Conservation (phyloP, 768 basidiomycete species). For the Terana coerulea region DNA sequence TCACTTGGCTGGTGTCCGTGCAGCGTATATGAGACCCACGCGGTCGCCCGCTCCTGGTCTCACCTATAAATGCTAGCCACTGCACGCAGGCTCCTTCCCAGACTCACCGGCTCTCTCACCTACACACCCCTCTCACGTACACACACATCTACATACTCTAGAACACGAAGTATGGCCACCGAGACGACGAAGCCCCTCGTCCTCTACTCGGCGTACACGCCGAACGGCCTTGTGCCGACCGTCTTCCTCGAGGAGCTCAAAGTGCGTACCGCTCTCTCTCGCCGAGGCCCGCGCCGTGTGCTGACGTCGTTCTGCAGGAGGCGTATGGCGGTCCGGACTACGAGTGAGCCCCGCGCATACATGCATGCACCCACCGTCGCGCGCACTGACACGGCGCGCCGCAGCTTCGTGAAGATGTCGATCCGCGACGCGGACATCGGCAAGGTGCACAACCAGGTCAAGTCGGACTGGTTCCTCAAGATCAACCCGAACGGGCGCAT, state of each 20-base stretch:
- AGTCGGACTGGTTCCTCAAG: slow-evolving; percentile 31
- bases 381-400: neutral
- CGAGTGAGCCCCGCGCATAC: neutral
- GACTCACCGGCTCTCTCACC: no score
- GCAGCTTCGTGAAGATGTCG: slow-evolving; percentile 1
- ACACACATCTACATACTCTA: no score
- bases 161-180: no score
- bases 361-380: neutral
- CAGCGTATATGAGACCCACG: neutral
- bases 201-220: slow-evolving; percentile 39
- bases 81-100: no score
- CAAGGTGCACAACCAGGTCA: slow-evolving; percentile 47
- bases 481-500: slow-evolving; percentile 42
- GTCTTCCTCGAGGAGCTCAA: slow-evolving; percentile 61
- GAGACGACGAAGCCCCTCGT: slow-evolving; percentile 16
- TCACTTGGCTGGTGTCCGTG: no score
- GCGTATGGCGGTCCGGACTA: slow-evolving; percentile 1
- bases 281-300: slow-evolving; percentile 41
- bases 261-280: slow-evolving; percentile 29
- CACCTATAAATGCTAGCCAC: no score
- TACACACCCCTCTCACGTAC: no score
- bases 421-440: slow-evolving; percentile 49
- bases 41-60: neutral
- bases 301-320: neutral
- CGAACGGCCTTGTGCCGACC: slow-evolving; percentile 53